Evolutionary conservation across 768 basidiomycete species (phyloP).

Genomic region (Nevesoporus exiguus): DNA sequence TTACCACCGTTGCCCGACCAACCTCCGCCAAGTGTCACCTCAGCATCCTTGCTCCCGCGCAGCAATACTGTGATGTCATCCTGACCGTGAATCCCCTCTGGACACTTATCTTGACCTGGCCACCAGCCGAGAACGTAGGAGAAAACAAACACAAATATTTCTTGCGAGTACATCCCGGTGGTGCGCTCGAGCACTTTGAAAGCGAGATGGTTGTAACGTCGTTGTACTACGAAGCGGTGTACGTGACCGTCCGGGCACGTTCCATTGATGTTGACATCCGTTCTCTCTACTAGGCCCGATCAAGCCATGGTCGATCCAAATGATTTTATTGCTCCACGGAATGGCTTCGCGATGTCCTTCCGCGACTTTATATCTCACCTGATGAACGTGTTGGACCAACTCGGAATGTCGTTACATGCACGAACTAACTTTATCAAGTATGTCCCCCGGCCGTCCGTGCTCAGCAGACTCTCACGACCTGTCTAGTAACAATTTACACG

Average conservation of each 20-base stretch:
- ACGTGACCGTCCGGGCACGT: slow-evolving; percentile 28
- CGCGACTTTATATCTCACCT: slow-evolving; percentile 78
- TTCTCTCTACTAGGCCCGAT: slow-evolving; percentile 59
- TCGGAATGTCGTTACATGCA: slow-evolving; percentile 80
- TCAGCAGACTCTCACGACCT: background rate
- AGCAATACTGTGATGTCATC: slow-evolving; percentile 79
- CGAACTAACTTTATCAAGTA: slow-evolving; percentile 82
- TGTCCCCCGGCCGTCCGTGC: slow-evolving; percentile 21
- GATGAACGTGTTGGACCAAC: slow-evolving; percentile 76
- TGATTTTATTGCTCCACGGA: slow-evolving; percentile 76
- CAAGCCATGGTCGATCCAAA: slow-evolving; percentile 71
- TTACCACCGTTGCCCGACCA: slow-evolving; percentile 72
- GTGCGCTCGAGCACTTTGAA: slow-evolving; percentile 84
- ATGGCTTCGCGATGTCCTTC: slow-evolving; percentile 83
- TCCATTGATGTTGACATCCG: background rate
- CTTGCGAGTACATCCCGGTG: slow-evolving; percentile 78
- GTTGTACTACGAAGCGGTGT: slow-evolving; percentile 85
- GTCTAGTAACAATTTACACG: slow-evolving; percentile 67
- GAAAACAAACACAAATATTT: slow-evolving; percentile 81
- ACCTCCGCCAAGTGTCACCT: slow-evolving; percentile 73
- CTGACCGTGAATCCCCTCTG: slow-evolving; percentile 69
- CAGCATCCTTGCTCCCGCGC: slow-evolving; percentile 65
- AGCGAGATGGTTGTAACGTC: slow-evolving; percentile 76
- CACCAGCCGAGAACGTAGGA: slow-evolving; percentile 63
- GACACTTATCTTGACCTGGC: slow-evolving; percentile 76